A percentile compares a stretch with the other conserved stretches of the same genome.
These are phyloP conservation scores for Sporothrix euskadiensis DNA, from an alignment of 2,329 filamentous ascomycete genomes.

Conservation along the genomic window DNA sequence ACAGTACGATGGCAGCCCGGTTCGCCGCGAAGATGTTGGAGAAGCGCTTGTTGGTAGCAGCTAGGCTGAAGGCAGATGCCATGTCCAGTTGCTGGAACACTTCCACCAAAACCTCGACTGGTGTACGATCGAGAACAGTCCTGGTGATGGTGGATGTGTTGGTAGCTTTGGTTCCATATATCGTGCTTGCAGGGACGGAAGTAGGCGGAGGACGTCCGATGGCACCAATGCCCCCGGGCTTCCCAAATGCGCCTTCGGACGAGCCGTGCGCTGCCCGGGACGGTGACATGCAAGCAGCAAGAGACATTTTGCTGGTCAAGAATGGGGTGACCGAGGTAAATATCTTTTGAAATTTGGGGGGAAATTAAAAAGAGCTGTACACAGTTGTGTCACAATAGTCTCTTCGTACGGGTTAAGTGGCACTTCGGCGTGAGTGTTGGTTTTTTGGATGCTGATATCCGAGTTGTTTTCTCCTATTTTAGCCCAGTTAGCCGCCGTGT, in stretches of 20 bases:
- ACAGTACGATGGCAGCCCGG: conserved; percentile 47
- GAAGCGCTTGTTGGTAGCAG: conserved; percentile 43
- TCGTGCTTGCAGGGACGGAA: background rate
- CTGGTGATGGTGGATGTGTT: conserved; percentile 29
- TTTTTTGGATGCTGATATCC: background rate
- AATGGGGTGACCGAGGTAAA: background rate
- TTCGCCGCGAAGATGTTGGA: conserved; percentile 45
- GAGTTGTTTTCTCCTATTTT: background rate
- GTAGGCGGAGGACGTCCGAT: background rate
- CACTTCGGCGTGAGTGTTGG: background rate
- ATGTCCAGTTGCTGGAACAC: conserved; percentile 51
- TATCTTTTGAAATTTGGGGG: background rate
- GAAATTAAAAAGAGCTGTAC: background rate
- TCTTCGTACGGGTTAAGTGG: background rate
- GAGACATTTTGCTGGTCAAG: conserved; percentile 22
- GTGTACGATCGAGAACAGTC: conserved; percentile 38
- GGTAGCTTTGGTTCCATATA: background rate
- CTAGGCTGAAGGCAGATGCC: conserved; percentile 44
- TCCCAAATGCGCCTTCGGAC: background rate
- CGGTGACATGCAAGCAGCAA: conserved; percentile 27
- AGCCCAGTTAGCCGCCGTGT: background rate
- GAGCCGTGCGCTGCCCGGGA: conserved; percentile 7
- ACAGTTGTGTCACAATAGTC: background rate
- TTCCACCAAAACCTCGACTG: conserved; percentile 51
- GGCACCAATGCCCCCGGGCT: background rate